Evolutionary conservation across 306 rosid genomes (phyloP).

Genomic region (Mimosa pudica): DNA sequence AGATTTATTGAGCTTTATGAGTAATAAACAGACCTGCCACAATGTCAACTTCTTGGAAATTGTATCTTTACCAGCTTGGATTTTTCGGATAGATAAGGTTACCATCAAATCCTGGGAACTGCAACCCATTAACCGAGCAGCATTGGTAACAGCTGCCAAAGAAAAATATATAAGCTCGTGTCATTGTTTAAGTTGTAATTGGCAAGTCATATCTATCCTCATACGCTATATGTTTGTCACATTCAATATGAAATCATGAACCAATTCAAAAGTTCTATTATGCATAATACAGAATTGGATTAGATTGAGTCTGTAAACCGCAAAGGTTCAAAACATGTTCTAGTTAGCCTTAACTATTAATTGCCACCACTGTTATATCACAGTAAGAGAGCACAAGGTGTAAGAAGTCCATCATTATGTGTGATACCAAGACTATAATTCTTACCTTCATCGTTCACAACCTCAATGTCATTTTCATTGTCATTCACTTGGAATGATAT

Average conservation of each 20-base stretch:
- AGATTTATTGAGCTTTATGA: conserved; percentile 19
- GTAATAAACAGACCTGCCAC: conserved; percentile 66
- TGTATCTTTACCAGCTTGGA: conserved; percentile 64
- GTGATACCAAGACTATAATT: conserved; percentile 17
- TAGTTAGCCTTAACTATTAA: too few relatives aligned
- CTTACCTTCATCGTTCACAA: conserved; percentile 83
- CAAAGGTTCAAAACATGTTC: too few relatives aligned
- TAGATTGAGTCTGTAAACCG: not conserved
- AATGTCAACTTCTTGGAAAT: conserved; percentile 62
- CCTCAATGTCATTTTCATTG: conserved; percentile 78
- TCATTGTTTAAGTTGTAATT: conserved; percentile 30
- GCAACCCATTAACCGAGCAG: conserved; percentile 84
- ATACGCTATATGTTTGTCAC: conserved; percentile 17
- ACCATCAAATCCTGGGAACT: conserved; percentile 62
- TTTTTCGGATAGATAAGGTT: conserved; percentile 59
- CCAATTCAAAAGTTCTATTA: conserved; percentile 6
- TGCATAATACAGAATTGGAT: not conserved
- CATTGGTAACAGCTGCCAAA: conserved; percentile 68
- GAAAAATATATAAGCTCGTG: conserved; percentile 28
- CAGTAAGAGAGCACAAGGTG: too few relatives aligned
- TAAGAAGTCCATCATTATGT: conserved; percentile 13
- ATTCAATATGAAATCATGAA: conserved; percentile 19
- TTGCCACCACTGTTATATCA: too few relatives aligned
- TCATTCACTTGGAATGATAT: conserved; percentile 68
- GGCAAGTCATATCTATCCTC: conserved; percentile 14